Percentiles rank a stretch among this genome's conserved stretches.
These are phyloP conservation scores for Russula sp. DNA, from an alignment of 768 basidiomycete genomes.

Conservation along the genomic window DNA sequence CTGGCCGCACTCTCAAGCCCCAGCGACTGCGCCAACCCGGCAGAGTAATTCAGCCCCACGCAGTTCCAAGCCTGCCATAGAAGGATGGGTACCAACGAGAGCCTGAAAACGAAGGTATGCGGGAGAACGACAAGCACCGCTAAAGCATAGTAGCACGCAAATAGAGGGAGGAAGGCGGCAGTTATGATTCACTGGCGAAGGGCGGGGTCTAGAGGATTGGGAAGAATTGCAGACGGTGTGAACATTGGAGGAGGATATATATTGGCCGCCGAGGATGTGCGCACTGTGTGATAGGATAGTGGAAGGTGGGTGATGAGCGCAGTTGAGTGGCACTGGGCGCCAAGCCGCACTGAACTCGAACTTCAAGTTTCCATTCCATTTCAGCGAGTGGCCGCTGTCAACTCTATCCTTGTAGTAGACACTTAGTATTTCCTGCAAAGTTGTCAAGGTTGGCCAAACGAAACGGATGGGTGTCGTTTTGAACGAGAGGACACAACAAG, in stretches of 20 bases:
- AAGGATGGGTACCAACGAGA: conserved; percentile 8
- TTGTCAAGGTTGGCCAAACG: too few relatives aligned
- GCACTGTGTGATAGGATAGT: too few relatives aligned
- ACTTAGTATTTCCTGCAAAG: too few relatives aligned
- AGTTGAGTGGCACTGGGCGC: too few relatives aligned
- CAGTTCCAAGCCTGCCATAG: conserved; percentile 8
- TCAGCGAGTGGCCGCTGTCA: too few relatives aligned
- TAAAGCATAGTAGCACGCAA: conserved; percentile 3
- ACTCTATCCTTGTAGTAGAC: too few relatives aligned
- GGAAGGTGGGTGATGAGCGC: too few relatives aligned
- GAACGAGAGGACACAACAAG: too few relatives aligned
- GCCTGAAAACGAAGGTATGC: background rate
- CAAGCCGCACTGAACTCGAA: too few relatives aligned
- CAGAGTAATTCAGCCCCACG: background rate
- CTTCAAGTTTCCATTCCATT: too few relatives aligned
- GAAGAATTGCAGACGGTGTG: background rate
- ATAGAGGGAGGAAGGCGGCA: conserved; percentile 4
- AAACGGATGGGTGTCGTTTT: too few relatives aligned
- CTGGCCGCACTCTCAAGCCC: background rate
- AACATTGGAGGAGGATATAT: background rate
- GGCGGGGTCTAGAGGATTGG: conserved; percentile 4
- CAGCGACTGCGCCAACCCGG: background rate
- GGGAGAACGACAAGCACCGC: conserved; percentile 13
- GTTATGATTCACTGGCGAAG: conserved; percentile 4
- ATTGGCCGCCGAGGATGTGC: background rate